Conservation (phyloP, 805 yeast species). For the Monosporozyma yasuniensis region DNA sequence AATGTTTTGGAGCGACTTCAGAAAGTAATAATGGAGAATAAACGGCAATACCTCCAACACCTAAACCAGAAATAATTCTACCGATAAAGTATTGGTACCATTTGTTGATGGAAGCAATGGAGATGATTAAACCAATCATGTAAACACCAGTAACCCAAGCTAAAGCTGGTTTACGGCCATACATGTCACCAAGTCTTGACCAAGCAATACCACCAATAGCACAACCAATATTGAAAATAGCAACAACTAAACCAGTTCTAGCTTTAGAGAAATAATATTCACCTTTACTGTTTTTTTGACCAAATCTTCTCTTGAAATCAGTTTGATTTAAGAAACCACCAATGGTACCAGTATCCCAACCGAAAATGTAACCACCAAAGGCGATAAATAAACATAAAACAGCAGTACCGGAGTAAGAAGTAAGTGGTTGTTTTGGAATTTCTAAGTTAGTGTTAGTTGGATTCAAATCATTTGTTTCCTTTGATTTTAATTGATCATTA, state of each 20-base stretch:
- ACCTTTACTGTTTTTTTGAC: conserved; percentile 35
- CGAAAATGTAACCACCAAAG: conserved; percentile 37
- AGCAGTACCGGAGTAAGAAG: conserved; percentile 28
- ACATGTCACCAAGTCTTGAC: conserved; percentile 50
- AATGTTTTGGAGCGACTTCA: conserved; percentile 56
- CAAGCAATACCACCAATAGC: conserved; percentile 61
- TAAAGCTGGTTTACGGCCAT: conserved; percentile 58
- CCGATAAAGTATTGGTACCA: conserved; percentile 68
- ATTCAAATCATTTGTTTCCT: not conserved
- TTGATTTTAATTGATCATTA: not conserved
- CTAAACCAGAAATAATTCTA: conserved; percentile 27
- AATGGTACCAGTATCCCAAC: conserved; percentile 73
- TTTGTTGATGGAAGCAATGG: conserved; percentile 41
- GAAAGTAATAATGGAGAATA: conserved; percentile 63
- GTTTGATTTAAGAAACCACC: conserved; percentile 61
- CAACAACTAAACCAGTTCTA: conserved; percentile 43
- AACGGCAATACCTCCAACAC: conserved; percentile 68
- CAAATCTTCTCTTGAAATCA: conserved; percentile 48
- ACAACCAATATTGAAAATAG: conserved; percentile 66
- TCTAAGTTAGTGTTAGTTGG: not conserved
- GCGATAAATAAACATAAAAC: conserved; percentile 27
- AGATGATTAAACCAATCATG: conserved; percentile 57
- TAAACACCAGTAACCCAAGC: conserved; percentile 54
- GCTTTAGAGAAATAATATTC: conserved; percentile 34
- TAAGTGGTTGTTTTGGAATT: conserved; percentile 28